A percentile compares a stretch with the other conserved stretches of the same genome.
Conservation (phyloP, 1,284 basidiomycete genomes). For the Leccinum angustisporum region DNA sequence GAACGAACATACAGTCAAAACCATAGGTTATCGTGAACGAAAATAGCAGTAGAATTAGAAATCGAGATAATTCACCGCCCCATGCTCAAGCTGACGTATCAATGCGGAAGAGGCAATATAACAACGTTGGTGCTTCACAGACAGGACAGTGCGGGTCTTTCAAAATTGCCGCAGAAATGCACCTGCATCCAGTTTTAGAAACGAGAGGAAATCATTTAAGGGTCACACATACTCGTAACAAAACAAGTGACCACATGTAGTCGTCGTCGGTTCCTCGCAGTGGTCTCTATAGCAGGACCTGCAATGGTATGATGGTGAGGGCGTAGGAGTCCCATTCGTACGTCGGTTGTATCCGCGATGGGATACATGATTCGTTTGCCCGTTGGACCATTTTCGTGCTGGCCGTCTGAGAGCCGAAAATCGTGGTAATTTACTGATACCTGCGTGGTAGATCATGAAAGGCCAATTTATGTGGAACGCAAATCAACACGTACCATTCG, state of each 20-base stretch:
- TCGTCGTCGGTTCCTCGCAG: slow-evolving; percentile 38
- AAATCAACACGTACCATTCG: slow-evolving; percentile 20
- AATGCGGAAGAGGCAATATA: slow-evolving; percentile 36
- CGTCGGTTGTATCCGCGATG: slow-evolving; percentile 11
- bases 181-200: slow-evolving; percentile 22
- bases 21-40: background rate
- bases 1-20: slow-evolving; percentile 9
- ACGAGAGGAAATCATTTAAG: background rate
- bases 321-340: slow-evolving; percentile 4
- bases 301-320: slow-evolving; percentile 32
- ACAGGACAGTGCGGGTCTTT: slow-evolving; percentile 33
- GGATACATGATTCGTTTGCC: slow-evolving; percentile 13
- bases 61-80: background rate
- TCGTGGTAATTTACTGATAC: slow-evolving; percentile 33
- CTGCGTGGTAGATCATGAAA: slow-evolving; percentile 17
- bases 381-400: slow-evolving; percentile 17
- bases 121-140: slow-evolving; percentile 31
- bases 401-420: slow-evolving; percentile 32
- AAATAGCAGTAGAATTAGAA: background rate
- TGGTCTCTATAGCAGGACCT: slow-evolving; percentile 32
- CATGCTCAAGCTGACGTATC: slow-evolving; percentile 28
- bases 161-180: slow-evolving; percentile 33
- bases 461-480: background rate
- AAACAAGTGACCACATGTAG: slow-evolving; percentile 36
- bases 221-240: slow-evolving; percentile 31